Evolutionary conservation across 305 asterid species (phyloP), one percentile per base, ranked within the genome.

Genomic region (Fraxinus sp.): DNA sequence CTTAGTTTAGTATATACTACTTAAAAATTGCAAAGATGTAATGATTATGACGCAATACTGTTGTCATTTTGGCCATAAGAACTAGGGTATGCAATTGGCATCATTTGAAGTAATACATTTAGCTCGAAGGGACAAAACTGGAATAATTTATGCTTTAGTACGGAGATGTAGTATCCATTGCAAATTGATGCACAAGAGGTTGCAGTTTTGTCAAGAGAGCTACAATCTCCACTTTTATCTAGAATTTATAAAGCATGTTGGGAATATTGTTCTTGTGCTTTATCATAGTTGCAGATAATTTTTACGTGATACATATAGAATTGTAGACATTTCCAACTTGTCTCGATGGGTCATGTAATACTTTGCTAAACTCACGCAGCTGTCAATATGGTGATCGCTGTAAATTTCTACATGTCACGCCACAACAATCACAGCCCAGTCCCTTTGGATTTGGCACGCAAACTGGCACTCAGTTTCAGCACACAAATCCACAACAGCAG

Each of bases 341-440:
- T 78, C 72, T 32, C 70, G 41, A 49, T 76, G 18, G 68, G 44
- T 74, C 30, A 78, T 77, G 84, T 87, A 81, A 82, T 82, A 24
- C 64, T 77, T 88, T 57, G 52, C 62, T 79, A 11, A 71, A 87
- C 85, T 89, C 80, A 80, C 85, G 76, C 90, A 95, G 99, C 86
- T 94, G 98, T 81, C 91, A 73, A 72, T 93, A 83, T 91, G 98
- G 99, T 16, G 93, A 89, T 2, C 92, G 87, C 37, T 96, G 98
- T 88, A 90, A 88, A 84, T 93, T 86, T 91, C 85, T 91, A 78
- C 99, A 96, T 86, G 89, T 86, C 77, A 79, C 91, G 49, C 86
- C 87, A 22, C 95, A 91, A 80, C 93, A 88, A 76, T 79, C 92
- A 44, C 93, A 87, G 55, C 77, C 86, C 68, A 93, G 87, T 82